These are phyloP conservation scores for Arthrobotrys pseudoclavata DNA, from an alignment of 2,329 filamentous ascomycete genomes.

Conservation along the genomic window DNA sequence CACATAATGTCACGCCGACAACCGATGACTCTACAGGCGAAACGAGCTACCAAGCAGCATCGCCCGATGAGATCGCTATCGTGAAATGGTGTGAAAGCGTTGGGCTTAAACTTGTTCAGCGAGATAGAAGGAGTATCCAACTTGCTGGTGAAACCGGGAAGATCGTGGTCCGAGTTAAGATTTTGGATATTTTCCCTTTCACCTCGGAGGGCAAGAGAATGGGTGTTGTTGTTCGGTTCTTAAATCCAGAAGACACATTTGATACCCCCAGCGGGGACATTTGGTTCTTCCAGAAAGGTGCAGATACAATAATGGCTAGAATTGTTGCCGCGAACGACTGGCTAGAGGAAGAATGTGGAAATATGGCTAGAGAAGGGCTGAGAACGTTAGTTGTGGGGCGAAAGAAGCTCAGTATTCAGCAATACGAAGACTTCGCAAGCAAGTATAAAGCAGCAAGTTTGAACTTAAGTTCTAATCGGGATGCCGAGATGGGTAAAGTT, in stretches of 20 bases:
- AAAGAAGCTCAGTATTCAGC: slow-evolving; percentile 81
- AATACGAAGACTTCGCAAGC: slow-evolving; percentile 83
- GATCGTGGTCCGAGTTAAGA: slow-evolving; percentile 83
- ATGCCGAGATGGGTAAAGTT: slow-evolving; percentile 83
- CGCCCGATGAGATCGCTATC: slow-evolving; percentile 97
- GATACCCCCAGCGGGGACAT: slow-evolving; percentile 77
- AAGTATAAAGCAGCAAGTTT: slow-evolving; percentile 84
- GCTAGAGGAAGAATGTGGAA: slow-evolving; percentile 98
- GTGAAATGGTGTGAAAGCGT: slow-evolving; percentile 95
- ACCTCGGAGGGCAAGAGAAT: slow-evolving; percentile 98
- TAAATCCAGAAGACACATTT: slow-evolving; percentile 70
- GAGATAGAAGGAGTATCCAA: slow-evolving; percentile 87
- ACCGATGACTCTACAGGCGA: slow-evolving; percentile 82
- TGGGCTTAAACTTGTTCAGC: slow-evolving; percentile 84
- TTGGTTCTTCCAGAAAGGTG: slow-evolving; percentile 99
- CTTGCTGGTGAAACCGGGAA: slow-evolving; percentile 82
- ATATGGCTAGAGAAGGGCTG: slow-evolving; percentile 97
- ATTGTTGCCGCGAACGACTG: slow-evolving; percentile 98
- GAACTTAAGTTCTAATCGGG: slow-evolving; percentile 79
- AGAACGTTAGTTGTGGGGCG: slow-evolving; percentile 95
- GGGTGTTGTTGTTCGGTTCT: slow-evolving; percentile 94
- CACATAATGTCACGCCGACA: slow-evolving; percentile 96
- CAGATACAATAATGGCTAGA: slow-evolving; percentile 96
- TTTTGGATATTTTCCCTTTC: slow-evolving; percentile 96
- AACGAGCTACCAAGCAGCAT: slow-evolving; percentile 89